A percentile compares a stretch with the other conserved stretches of the same genome.
phyloP scores from a whole-genome alignment of 257 asterid genomes.

The Penstemon eatonii region DNA sequence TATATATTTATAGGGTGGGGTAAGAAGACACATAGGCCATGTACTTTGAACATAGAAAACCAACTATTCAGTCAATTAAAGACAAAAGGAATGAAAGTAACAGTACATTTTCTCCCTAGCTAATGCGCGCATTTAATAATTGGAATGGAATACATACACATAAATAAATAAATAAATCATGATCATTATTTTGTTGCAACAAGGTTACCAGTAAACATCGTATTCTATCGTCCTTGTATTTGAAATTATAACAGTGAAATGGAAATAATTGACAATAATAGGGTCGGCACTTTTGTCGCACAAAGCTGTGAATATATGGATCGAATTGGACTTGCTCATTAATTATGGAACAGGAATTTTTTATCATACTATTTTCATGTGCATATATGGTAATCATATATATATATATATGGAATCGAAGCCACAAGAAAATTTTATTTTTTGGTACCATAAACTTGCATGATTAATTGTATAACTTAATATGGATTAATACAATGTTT shows the following conservation, averaged over 20 bases:
- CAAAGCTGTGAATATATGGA: constrained; percentile 3
- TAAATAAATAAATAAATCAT: neutral
- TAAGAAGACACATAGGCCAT: neutral
- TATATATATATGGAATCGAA: too few relatives aligned
- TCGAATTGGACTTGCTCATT: neutral
- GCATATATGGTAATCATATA: too few relatives aligned
- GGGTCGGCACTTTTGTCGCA: constrained; percentile 2
- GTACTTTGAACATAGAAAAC: neutral
- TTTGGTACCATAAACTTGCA: too few relatives aligned
- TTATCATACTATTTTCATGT: too few relatives aligned
- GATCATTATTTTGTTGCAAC: constrained; percentile 33
- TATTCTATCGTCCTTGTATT: constrained; percentile 32
- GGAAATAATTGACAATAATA: constrained; percentile 33
- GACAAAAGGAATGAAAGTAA: neutral
- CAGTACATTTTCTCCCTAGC: neutral
- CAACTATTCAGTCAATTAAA: neutral
- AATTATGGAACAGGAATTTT: too few relatives aligned
- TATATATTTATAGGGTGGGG: too few relatives aligned
- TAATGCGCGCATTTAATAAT: neutral
- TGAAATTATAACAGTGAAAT: constrained; percentile 29
- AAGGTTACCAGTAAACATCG: constrained; percentile 36
- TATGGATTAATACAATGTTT: too few relatives aligned
- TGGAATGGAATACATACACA: neutral
- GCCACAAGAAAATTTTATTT: too few relatives aligned
- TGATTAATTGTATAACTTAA: too few relatives aligned